Percentiles rank a stretch among this genome's conserved stretches.
phyloP scores from a whole-genome alignment of 2,329 filamentous ascomycete species.

The Ascochyta fabae region DNA sequence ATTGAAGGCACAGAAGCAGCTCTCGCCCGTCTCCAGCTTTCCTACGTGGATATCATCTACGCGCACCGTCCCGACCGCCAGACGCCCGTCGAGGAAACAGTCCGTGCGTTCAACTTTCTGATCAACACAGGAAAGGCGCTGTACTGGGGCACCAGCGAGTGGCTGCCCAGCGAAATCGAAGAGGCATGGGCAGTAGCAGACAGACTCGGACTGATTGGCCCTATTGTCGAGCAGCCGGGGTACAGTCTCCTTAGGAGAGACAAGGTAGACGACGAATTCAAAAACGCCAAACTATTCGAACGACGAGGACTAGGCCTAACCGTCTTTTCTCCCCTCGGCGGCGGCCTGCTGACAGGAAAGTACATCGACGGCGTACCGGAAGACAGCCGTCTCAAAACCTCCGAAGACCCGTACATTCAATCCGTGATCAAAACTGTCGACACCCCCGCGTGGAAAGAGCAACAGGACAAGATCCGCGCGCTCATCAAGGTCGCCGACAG shows the following conservation, averaged over 20 bases:
- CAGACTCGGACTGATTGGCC: conserved; percentile 64
- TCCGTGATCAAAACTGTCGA: conserved; percentile 48
- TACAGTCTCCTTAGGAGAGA: conserved; percentile 65
- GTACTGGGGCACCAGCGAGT: conserved; percentile 69
- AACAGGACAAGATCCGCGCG: conserved; percentile 63
- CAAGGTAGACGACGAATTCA: conserved; percentile 65
- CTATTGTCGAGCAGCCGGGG: conserved; percentile 60
- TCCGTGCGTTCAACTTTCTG: conserved; percentile 74
- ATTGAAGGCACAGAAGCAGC: conserved; percentile 69
- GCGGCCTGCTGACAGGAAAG: conserved; percentile 66
- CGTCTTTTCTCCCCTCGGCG: conserved; percentile 62
- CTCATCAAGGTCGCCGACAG: conserved; percentile 64
- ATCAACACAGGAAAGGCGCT: conserved; percentile 72
- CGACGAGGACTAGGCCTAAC: conserved; percentile 62
- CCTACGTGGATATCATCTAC: conserved; percentile 74
- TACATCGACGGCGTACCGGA: conserved; percentile 67
- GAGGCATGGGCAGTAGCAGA: conserved; percentile 66
- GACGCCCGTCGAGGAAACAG: conserved; percentile 74
- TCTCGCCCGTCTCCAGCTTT: conserved; percentile 63
- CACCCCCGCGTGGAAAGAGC: conserved; percentile 60
- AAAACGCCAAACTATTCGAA: conserved; percentile 59
- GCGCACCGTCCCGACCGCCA: conserved; percentile 72
- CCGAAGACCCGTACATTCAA: conserved; percentile 63
- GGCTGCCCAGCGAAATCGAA: conserved; percentile 64
- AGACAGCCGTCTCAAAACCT: conserved; percentile 63